Percentiles rank a stretch among this genome's conserved stretches.
These are phyloP conservation scores for Cercospora brassicicola DNA, from an alignment of 2,329 filamentous ascomycete genomes.

Conservation along the genomic window DNA sequence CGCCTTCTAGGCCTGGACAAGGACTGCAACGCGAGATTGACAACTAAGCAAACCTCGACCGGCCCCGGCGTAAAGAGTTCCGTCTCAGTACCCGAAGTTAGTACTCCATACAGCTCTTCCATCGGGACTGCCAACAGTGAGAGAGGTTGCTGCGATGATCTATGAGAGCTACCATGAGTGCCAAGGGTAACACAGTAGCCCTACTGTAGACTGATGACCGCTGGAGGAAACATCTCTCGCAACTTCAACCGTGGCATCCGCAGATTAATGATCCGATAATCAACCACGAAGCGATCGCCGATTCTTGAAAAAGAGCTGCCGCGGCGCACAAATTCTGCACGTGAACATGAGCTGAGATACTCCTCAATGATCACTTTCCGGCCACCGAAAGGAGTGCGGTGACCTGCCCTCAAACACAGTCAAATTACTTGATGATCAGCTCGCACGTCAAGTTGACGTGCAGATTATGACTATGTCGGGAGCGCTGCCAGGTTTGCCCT, in stretches of 20 bases:
- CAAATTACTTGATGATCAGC: not conserved
- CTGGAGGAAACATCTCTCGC: not conserved
- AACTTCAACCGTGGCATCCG: not conserved
- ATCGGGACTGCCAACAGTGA: not conserved
- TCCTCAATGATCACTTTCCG: not conserved
- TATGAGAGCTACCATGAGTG: not conserved
- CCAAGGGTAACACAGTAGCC: not conserved
- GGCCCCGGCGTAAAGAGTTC: not conserved
- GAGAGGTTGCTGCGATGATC: not conserved
- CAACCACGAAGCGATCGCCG: not conserved
- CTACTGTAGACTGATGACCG: not conserved
- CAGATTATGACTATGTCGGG: not conserved
- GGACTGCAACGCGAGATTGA: not conserved
- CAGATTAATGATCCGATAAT: not conserved
- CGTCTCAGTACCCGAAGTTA: not conserved
- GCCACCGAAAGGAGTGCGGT: not conserved
- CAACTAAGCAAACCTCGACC: not conserved
- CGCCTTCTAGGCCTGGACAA: not conserved
- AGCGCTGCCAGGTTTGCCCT: not conserved
- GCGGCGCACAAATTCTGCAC: not conserved
- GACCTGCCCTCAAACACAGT: not conserved
- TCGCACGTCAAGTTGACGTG: not conserved
- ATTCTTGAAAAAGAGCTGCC: not conserved
- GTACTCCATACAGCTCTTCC: not conserved
- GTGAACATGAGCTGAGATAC: not conserved